Evolutionary conservation across 371 early-diverging fungal genomes (phyloP), one percentile per base, ranked within the genome.

Genomic region (Actinomucor elegans): DNA sequence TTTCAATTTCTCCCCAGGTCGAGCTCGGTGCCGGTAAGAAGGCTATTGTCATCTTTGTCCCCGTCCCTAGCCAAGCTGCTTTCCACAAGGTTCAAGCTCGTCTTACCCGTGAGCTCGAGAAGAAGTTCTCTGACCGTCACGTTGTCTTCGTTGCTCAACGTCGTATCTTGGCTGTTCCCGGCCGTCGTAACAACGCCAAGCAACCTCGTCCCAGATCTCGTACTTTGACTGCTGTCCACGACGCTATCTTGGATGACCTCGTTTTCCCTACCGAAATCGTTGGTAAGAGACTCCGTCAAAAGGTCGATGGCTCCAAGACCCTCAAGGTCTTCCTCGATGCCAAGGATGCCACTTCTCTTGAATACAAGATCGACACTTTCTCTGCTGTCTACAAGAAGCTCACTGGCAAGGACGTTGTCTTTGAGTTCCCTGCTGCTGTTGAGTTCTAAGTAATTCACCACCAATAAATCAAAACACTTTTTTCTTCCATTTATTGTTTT

Each of bases 111-210:
- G 98, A 98, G 83, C 86, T 98, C 59, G 98, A 98, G 86, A 98
- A 98, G 95, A 98, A 98, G 92, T 96, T 97, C 90, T 92, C 94
- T 63, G 97, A 97, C 81, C 91, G 95, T 64, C 97, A 97, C 80
- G 91, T 97, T 56, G 85, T 98, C 65, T 86, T 98, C 57, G 80
- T 97, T 74, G 97, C 96, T 59, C 90, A 93, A 78, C 94, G 98
- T 66, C 93, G 94, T 71, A 94, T 97, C 78, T 77, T 97, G 73
- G 81, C 87, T 70, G 92, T 91, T 85, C 96, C 95, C 53, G 82
- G 86, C 66, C 93, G 93, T 73, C 84, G 83, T 60, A 80, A 88
- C 61, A 90, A 93, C 71, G 85, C 84, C 64, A 90, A 88, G 81
- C 97, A 96, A 79, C 75, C 82, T 63, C 91, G 97, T 68, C 98